phyloP scores from a whole-genome alignment of 2,329 filamentous ascomycete genomes.

The Pseudocercospora eumusae region DNA sequence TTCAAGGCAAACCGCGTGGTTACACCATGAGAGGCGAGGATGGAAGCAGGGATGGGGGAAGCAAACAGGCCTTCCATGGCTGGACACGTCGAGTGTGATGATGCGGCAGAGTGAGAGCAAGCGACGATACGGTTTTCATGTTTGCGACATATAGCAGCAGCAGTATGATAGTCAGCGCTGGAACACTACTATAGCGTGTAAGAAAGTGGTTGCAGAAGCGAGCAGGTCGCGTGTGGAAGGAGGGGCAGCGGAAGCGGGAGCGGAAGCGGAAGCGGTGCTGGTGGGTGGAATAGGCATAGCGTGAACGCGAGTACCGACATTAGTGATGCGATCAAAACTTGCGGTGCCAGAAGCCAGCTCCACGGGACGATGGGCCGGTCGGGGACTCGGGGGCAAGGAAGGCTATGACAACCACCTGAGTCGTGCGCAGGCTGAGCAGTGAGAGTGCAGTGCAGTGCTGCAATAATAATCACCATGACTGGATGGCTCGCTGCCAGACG shows the following conservation, averaged over 20 bases:
- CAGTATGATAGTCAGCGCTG: not conserved
- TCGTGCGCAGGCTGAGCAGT: conserved; percentile 2
- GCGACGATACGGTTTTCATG: conserved; percentile 11
- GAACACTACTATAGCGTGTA: not conserved
- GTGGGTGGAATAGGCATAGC: not conserved
- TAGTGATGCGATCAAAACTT: conserved; percentile 7
- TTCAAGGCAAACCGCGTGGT: conserved; percentile 17
- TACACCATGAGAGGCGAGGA: conserved; percentile 13
- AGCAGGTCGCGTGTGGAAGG: conserved; percentile 6
- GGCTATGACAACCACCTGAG: conserved; percentile 2
- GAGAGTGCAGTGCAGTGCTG: no score
- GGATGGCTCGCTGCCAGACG: conserved; percentile 3
- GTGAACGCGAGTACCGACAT: conserved; percentile 8
- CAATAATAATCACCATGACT: no score
- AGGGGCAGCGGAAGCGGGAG: no score
- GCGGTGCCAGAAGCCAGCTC: conserved; percentile 10
- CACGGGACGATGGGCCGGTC: conserved; percentile 10
- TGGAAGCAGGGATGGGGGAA: conserved; percentile 1
- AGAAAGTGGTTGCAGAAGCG: conserved; percentile 1
- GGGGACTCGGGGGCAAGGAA: not conserved
- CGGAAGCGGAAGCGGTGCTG: not conserved
- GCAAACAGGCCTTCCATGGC: conserved; percentile 19
- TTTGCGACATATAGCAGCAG: conserved; percentile 5
- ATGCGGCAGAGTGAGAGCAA: not conserved
- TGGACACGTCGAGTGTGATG: conserved; percentile 4